These are phyloP conservation scores for Botryococcus braunii DNA, from an alignment of 163 green algal species.

Conservation along the genomic window DNA sequence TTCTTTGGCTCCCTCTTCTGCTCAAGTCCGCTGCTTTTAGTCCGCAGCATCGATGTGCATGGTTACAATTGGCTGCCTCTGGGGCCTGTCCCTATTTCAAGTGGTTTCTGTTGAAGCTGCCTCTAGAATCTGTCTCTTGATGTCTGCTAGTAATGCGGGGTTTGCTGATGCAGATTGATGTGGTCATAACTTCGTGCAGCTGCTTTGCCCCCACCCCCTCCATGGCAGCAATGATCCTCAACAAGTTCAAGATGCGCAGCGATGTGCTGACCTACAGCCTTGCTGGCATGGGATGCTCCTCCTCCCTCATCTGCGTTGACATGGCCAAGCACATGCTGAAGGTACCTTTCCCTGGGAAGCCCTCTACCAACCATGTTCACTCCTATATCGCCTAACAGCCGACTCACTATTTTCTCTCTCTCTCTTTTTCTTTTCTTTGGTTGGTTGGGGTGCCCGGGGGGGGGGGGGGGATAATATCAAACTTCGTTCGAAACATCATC, in stretches of 20 bases:
- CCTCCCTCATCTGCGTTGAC: slow-evolving; percentile 10
- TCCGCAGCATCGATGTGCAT: neutral
- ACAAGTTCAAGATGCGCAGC: slow-evolving; percentile 78
- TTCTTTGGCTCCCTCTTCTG: neutral
- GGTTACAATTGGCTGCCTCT: neutral
- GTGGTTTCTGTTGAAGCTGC: neutral
- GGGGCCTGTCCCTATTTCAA: neutral
- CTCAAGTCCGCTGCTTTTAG: neutral
- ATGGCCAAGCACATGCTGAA: slow-evolving; percentile 2
- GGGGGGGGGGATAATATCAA: neutral
- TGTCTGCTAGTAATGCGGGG: slow-evolving; percentile 38
- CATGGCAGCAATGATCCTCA: slow-evolving; percentile 35
- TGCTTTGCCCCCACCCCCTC: slow-evolving; percentile 3
- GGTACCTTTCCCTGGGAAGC: neutral
- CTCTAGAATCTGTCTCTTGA: neutral
- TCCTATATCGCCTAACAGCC: neutral
- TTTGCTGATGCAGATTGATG: slow-evolving; percentile 30
- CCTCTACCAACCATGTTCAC: neutral
- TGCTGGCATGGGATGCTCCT: slow-evolving; percentile 47
- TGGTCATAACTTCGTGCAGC: slow-evolving; percentile 7
- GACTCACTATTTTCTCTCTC: neutral
- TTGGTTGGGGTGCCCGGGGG: neutral
- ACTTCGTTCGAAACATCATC: neutral
- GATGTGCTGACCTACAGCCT: slow-evolving; percentile 62
- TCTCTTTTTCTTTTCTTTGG: neutral